Conservation (phyloP, 495 filamentous ascomycete species). For the Penicillium diatomitis region DNA sequence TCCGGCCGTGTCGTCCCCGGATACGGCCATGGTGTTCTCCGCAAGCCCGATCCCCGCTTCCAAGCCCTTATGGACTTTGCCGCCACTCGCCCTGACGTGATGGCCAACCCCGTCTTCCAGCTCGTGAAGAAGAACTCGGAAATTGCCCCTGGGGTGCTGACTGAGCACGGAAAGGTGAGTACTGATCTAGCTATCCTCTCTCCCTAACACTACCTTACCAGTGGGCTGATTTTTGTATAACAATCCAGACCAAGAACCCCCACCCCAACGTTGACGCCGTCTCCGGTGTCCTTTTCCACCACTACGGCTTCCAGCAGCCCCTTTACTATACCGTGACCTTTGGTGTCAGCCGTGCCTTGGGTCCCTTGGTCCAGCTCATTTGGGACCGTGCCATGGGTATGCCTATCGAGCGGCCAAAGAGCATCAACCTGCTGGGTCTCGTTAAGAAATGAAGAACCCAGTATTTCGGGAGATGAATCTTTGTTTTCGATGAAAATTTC, state of each 20-base stretch:
- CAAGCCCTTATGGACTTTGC: slow-evolving; percentile 96
- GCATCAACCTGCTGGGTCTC: slow-evolving; percentile 80
- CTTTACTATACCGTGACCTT: slow-evolving; percentile 98
- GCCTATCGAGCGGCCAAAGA: slow-evolving; percentile 98
- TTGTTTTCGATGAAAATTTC: slow-evolving; percentile 6
- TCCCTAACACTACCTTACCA: slow-evolving; percentile 6
- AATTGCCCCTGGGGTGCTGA: slow-evolving; percentile 76
- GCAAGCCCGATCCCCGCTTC: slow-evolving; percentile 95
- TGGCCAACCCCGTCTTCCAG: slow-evolving; percentile 80
- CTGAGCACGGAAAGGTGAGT: slow-evolving; percentile 76
- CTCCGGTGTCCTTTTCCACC: slow-evolving; percentile 90
- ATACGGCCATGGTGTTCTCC: slow-evolving; percentile 96
- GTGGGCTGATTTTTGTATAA: too few relatives aligned
- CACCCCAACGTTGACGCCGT: slow-evolving; percentile 91
- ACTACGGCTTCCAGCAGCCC: slow-evolving; percentile 94
- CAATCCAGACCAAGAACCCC: slow-evolving; percentile 79
- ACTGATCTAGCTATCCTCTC: too few relatives aligned
- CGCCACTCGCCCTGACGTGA: slow-evolving; percentile 70
- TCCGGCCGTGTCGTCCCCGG: slow-evolving; percentile 92
- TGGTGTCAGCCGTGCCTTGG: slow-evolving; percentile 83
- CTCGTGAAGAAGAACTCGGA: slow-evolving; percentile 81
- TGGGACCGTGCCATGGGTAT: slow-evolving; percentile 92
- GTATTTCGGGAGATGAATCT: background rate
- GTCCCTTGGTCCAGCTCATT: slow-evolving; percentile 86
- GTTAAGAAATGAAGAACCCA: slow-evolving; percentile 41